Base-by-base conservation (phyloP, 1,139 yeast species). In the Yamadazyma conglobata region DNA sequence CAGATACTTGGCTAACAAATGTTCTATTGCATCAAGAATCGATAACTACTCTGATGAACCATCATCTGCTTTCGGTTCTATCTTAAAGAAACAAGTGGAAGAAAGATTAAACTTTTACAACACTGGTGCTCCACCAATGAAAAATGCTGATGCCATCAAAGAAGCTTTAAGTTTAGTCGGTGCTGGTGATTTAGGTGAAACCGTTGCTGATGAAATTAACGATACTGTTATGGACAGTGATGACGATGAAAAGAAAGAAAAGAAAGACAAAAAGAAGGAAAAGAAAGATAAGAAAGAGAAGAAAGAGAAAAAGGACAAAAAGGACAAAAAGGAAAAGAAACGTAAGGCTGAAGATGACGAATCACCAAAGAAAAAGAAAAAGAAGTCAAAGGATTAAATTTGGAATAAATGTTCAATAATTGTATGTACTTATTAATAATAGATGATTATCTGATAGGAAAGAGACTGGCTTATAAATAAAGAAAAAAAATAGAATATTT, bases 21-120 rank as follows among this genome's bases (percentile, higher is more conserved):
- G 97, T 76, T 84, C 98, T 25, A 91, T 91, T 68, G 98, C 98
- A 43, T 87, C 96, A 30, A 86, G 98, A 77, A 89, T 91, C 52
- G 99, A 91, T 69, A 88, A 88, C 71, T 91, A 86, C 65, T 79
- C 88, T 37, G 93, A 83, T 54, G 88, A 81, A 58, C 89, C 91
- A 57, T 68, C 83, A 27, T 82, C 82, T 44, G 87, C 79, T 36
- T 93, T 91, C 54, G 99, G 98, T 60, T 74, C 78, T 52, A 80
- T 87, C 38, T 77, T 93, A 62, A 88, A 87, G 74, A 77, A 85
- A 63, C 98, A 91, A 73, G 97, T 91, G 47, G 98, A 91, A 70
- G 96, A 93, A 64, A 86, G 98, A 70, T 77, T 91, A 53, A 84
- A 79, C 64, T 91, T 91, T 58, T 93, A 88, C 73, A 95, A 87